These are phyloP conservation scores for Phlyctochytrium arcticum DNA, from an alignment of 192 early-diverging fungal genomes.

Conservation along the genomic window DNA sequence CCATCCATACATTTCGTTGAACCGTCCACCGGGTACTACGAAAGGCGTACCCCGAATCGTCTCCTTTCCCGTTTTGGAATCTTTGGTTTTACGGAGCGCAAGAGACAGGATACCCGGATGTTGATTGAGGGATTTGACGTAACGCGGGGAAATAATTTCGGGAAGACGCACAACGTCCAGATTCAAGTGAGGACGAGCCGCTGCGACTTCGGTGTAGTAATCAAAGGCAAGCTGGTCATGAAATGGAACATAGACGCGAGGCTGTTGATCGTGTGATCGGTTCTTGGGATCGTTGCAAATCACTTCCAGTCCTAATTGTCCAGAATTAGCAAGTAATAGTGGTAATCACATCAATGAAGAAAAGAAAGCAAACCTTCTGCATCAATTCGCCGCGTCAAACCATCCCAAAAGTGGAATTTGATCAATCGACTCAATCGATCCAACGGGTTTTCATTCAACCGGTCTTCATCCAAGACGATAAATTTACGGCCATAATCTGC, in stretches of 20 bases:
- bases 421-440: conserved; percentile 87
- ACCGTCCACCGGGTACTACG: conserved; percentile 95
- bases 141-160: conserved; percentile 77
- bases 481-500: conserved; percentile 79
- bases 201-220: conserved; percentile 75
- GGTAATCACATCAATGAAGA: neutral
- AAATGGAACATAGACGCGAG: conserved; percentile 90
- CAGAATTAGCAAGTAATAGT: neutral
- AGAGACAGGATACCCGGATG: conserved; percentile 87
- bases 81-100: conserved; percentile 47
- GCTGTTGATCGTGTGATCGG: conserved; percentile 63
- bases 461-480: conserved; percentile 84
- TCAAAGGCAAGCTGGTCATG: conserved; percentile 68
- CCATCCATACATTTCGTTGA: conserved; percentile 99
- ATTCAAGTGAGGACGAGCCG: conserved; percentile 60
- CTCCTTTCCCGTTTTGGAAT: conserved; percentile 19
- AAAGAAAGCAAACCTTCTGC: conserved; percentile 37
- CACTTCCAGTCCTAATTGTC: conserved; percentile 75
- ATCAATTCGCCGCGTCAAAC: conserved; percentile 69
- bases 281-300: conserved; percentile 95
- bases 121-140: conserved; percentile 88
- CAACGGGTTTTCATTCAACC: conserved; percentile 92
- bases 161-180: conserved; percentile 82
- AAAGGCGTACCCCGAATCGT: conserved; percentile 70
- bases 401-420: conserved; percentile 93